A percentile compares a stretch with the other conserved stretches of the same genome.
Evolutionary conservation across 1,139 yeast genomes (phyloP).

Genomic region (Meyerozyma guilliermondii): DNA sequence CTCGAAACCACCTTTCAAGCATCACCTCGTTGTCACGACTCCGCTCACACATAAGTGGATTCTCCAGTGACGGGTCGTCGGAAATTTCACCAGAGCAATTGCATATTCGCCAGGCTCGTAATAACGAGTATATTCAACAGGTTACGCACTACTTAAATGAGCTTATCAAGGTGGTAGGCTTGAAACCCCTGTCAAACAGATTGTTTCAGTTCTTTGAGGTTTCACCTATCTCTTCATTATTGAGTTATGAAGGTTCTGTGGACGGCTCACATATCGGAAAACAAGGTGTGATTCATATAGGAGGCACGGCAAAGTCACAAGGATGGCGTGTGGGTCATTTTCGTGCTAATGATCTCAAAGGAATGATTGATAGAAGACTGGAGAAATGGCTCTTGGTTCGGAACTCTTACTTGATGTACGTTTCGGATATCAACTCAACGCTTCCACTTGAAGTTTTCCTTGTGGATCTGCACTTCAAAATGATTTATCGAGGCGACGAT

Average conservation of each 20-base stretch:
- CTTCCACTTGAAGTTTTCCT: conserved; percentile 87
- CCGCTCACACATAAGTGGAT: conserved; percentile 27
- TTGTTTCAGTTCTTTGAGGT: conserved; percentile 83
- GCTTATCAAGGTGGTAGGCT: conserved; percentile 52
- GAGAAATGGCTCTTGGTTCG: conserved; percentile 90
- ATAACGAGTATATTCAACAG: conserved; percentile 29
- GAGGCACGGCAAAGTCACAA: conserved; percentile 79
- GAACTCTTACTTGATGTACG: conserved; percentile 79
- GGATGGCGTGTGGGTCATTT: conserved; percentile 97
- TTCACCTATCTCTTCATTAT: conserved; percentile 79
- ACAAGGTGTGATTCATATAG: conserved; percentile 78
- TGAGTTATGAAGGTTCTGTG: conserved; percentile 71
- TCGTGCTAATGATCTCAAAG: conserved; percentile 69
- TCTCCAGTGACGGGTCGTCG: conserved; percentile 22
- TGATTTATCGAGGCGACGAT: conserved; percentile 44
- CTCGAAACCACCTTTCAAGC: conserved; percentile 20
- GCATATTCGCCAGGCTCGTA: conserved; percentile 3
- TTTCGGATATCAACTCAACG: conserved; percentile 79
- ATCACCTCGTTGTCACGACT: conserved; percentile 11
- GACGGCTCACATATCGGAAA: conserved; percentile 57
- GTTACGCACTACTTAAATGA: conserved; percentile 63
- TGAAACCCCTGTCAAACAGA: conserved; percentile 77
- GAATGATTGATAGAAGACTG: conserved; percentile 85
- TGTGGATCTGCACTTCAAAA: conserved; percentile 66
- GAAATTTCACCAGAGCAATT: conserved; percentile 29